Evolutionary conservation across 2,329 filamentous ascomycete genomes (phyloP), one percentile per base, ranked within the genome.

Genomic region (Catunica adiposa): DNA sequence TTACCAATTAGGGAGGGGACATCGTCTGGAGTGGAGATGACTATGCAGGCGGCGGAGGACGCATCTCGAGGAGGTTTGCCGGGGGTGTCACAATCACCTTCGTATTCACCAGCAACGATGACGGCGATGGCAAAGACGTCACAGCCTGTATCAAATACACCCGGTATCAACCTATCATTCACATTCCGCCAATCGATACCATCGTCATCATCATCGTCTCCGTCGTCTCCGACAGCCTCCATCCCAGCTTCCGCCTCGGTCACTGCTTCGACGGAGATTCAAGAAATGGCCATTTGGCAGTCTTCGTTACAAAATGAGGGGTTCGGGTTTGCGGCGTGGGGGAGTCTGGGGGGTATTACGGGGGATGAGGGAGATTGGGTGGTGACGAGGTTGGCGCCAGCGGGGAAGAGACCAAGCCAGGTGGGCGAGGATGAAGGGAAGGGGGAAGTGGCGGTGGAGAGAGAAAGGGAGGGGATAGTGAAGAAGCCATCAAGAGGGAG

Each of bases 291-390:
- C 22, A n/a, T 20, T 20, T 38, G 25, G 48, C n/a, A 51, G 22
- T 23, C 14, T 15, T 51, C n/a, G 23, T 5, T 51, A n/a, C 23
- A 20, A 25, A 5, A 29, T 17, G 48, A 34, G 25, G 31, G 48
- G 48, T 20, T 22, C 4, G 15, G 8, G 9, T 38, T 34, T 51
- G 9, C 15, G n/a, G 14, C 3, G 48, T 44, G 40, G 40, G 40
- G 8, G 15, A 44, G 40, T 44, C 20, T 44, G 40, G 40, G 40
- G 17, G 26, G 48, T 0, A 51, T 56, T 6, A 56, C 54, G 4
- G 54, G 54, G 2, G 54, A 56, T 42, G 54, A 56, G 6, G 46
- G 50, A 46, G 42, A 44, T 20, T 26, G 20, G 14, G 46, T 56
- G 9, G 34, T 56, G 17, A 56, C 54, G 4, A 25, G 42, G 23